Evolutionary conservation across 257 asterid genomes (phyloP), one percentile per base, ranked within the genome.

Genomic region (Lavandula angustifolia): DNA sequence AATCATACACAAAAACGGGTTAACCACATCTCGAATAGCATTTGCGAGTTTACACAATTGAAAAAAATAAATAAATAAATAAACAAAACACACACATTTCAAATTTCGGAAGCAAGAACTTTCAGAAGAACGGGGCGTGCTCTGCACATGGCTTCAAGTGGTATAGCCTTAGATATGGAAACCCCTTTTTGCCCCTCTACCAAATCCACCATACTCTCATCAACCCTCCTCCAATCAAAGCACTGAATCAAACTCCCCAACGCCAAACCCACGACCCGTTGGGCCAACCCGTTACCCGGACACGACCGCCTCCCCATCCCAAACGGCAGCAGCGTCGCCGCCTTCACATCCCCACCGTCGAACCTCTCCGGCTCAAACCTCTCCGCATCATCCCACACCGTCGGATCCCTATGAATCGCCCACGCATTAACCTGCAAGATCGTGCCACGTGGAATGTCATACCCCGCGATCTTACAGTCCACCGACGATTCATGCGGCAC

Each of bases 261-360:
- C 0, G 72, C 49, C 75, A 84, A 63, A 0, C 87, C 75, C 13
- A 88, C 75, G 3, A 84, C 76, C 14, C 87, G 77, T 2, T 70
- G 80, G 31, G 88, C 95, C 49, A 86, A 57, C 3, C 78, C 84
- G 6, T 43, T 35, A 3, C 96, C 96, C 0, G 96, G 92, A 44
- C 96, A 88, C 6, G 89, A 77, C 71, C 95, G 74, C 70, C 95
- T 77, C 5, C 96, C 96, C 84, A 82, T 75, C 41, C 95, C 96
- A 59, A 88, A 88, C 0, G 92, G 82, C 70, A 86, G 11, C 41
- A 84, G 17, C 71, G 79, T 78, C 7, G 61, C 22, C 3, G 79
- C 13, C 32, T 75, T 82, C 3, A 37, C 51, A 12, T 78, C 71
- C 10, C 43, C 74, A 0, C 10, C 70, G 37, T 79, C 76, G 16